A percentile compares a stretch with the other conserved stretches of the same genome.
Evolutionary conservation across 352 stramenopile genomes (phyloP).

Genomic region (Saprolegnia diclina): DNA sequence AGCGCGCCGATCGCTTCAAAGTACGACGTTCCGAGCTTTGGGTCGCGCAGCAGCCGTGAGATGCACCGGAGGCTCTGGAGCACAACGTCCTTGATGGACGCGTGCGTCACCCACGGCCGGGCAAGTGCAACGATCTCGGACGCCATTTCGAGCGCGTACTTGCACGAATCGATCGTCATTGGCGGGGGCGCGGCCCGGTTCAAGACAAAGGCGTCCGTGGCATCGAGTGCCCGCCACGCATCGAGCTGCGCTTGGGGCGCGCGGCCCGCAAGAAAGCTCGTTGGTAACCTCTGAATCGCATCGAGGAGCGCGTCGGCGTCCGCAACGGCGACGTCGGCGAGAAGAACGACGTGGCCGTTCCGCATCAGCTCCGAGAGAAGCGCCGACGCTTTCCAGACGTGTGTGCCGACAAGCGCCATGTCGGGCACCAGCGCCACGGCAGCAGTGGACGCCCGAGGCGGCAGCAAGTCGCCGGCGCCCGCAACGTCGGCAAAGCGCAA

Average conservation of each 20-base stretch:
- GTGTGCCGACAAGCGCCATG: constrained; percentile 50
- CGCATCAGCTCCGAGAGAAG: constrained; percentile 40
- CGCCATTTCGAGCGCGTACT: constrained; percentile 13
- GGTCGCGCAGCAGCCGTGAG: background rate
- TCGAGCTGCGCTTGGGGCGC: background rate
- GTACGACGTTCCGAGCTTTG: constrained; percentile 28
- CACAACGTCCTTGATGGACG: background rate
- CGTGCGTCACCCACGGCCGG: background rate
- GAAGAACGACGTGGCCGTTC: constrained; percentile 40
- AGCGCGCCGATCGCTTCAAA: constrained; percentile 38
- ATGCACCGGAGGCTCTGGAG: background rate
- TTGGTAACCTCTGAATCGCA: background rate
- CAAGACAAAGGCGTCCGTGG: background rate
- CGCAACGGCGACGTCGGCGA: background rate
- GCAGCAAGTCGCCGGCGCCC: constrained; percentile 49
- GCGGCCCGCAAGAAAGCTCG: background rate
- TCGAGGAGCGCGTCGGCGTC: background rate
- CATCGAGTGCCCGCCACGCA: background rate
- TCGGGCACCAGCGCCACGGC: constrained; percentile 46
- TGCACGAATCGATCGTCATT: background rate
- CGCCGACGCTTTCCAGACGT: constrained; percentile 55
- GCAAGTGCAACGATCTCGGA: constrained; percentile 1
- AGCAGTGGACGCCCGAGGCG: constrained; percentile 41
- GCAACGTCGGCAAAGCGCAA: constrained; percentile 44
- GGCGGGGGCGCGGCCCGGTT: background rate